Base-by-base conservation (phyloP, 441 rosid species). In the Daphne laureola region DNA sequence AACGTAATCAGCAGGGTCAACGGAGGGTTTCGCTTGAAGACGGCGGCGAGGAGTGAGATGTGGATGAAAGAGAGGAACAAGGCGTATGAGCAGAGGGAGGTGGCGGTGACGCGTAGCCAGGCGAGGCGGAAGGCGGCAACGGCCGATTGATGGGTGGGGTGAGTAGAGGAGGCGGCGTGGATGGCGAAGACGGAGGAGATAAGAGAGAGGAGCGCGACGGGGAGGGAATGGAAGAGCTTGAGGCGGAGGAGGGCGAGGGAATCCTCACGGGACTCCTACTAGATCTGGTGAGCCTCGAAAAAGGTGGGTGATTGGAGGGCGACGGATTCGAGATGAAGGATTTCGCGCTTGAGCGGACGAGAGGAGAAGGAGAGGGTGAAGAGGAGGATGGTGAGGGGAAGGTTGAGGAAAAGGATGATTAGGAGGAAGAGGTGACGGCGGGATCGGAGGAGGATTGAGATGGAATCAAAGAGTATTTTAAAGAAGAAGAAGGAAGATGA, bases 281-380 rank as follows among this genome's bases (percentile, higher is more conserved):
- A 69, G 38, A 81, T 78, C 46, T 84, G 87, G 17, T 76, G 78
- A 49, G 87, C 73, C 69, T 90, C 94, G 59, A 80, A 67, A 57
- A 72, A 79, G 35, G 93, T 87, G 55, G 70, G 62, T 46, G 87
- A 65, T 6, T 70, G 53, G 15, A 56, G 49, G 44, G 82, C 89
- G 17, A 87, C 61, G 55, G 72, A 77, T 54, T 90, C 86, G 43
- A 90, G 73, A 67, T 66, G 73, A 53, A 65, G 71, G 71, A 84
- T 72, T 55, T 78, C 78, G 64, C 67, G 63, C 55, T 67, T 78
- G 48, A 73, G 45, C n/a, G 77, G 84, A 56, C 68, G 68, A 17
- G 80, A 65, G 43, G 70, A 54, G 63, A 72, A 58, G 53, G 81
- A 70, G 17, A 77, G 53, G 67, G 78, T 73, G 62, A 79, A 76